Evolutionary conservation across 176 grass and related monocot species (phyloP).

Genomic region (Triticum turgidum): DNA sequence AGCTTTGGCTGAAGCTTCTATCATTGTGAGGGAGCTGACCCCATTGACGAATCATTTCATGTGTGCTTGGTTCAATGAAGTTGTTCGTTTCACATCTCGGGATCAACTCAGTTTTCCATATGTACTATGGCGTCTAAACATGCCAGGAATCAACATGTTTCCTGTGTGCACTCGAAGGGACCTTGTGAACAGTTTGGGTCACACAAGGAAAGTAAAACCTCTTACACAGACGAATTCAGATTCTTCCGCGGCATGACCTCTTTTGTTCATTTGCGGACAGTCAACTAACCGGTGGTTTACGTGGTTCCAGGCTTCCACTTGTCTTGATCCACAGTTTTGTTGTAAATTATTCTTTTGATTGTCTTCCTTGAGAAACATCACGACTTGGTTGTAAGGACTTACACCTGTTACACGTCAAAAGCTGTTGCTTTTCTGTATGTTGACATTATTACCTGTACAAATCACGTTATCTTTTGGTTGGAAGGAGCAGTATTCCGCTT

Average conservation of each 20-base stretch:
- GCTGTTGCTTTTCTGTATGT: background rate
- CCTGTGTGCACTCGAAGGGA: conserved; percentile 87
- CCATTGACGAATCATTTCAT: conserved; percentile 78
- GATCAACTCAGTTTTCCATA: conserved; percentile 98
- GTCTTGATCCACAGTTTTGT: conserved; percentile 46
- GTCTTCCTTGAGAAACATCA: conserved; percentile 15
- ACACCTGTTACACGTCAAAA: conserved; percentile 22
- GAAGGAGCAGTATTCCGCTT: background rate
- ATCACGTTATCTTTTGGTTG: background rate
- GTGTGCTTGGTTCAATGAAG: conserved; percentile 98
- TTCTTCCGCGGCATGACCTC: conserved; percentile 23
- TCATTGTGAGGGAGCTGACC: conserved; percentile 85
- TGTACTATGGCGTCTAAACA: conserved; percentile 70
- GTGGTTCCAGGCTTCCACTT: background rate
- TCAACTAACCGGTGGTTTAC: conserved; percentile 42
- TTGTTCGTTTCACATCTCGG: conserved; percentile 85
- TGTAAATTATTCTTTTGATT: conserved; percentile 55
- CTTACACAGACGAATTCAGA: conserved; percentile 41
- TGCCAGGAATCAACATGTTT: conserved; percentile 73
- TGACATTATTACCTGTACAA: conserved; percentile 38
- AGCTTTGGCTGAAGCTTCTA: conserved; percentile 86
- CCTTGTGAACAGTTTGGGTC: conserved; percentile 90
- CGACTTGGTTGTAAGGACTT: conserved; percentile 22
- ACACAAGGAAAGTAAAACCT: conserved; percentile 85
- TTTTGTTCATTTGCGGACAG: background rate